A percentile compares a stretch with the other conserved stretches of the same genome.
Conservation (phyloP, 1,284 basidiomycete genomes). For the Apiotrichum akiyoshidainum region DNA sequence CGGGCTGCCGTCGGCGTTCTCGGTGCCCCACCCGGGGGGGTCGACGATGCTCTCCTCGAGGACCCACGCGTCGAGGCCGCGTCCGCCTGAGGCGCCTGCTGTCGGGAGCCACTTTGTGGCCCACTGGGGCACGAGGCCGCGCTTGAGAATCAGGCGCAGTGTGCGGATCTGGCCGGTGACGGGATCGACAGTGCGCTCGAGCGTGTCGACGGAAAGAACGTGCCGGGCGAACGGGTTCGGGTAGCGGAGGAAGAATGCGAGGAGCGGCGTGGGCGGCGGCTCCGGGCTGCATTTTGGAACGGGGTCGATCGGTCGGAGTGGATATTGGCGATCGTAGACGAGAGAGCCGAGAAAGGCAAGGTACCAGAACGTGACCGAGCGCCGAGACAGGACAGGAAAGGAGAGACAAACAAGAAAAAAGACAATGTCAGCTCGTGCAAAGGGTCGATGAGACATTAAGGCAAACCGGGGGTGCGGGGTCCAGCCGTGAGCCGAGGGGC, state of each 20-base stretch:
- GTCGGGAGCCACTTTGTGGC: constrained; percentile 68
- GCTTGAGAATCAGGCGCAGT: constrained; percentile 85
- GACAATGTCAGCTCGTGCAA: no score
- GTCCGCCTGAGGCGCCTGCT: constrained; percentile 53
- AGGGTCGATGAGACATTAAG: no score
- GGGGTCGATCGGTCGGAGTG: background rate
- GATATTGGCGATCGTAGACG: no score
- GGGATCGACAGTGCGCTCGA: constrained; percentile 71
- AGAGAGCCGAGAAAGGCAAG: no score
- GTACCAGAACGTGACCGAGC: no score
- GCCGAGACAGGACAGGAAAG: no score
- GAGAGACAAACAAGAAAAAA: no score
- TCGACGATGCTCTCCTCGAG: constrained; percentile 82
- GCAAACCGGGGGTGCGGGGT: no score
- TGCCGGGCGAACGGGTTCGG: constrained; percentile 95
- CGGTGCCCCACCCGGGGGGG: constrained; percentile 36
- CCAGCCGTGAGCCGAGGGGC: no score
- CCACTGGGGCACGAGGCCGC: constrained; percentile 86
- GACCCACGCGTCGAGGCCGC: constrained; percentile 70
- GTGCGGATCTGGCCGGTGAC: constrained; percentile 72
- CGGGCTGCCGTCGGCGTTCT: no score
- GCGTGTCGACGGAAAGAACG: constrained; percentile 90
- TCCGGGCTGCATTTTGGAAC: constrained; percentile 35
- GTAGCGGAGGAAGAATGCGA: constrained; percentile 93
- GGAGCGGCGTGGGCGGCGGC: constrained; percentile 67